Conservation (phyloP, 495 filamentous ascomycete genomes). For the Penicillium angulare region DNA sequence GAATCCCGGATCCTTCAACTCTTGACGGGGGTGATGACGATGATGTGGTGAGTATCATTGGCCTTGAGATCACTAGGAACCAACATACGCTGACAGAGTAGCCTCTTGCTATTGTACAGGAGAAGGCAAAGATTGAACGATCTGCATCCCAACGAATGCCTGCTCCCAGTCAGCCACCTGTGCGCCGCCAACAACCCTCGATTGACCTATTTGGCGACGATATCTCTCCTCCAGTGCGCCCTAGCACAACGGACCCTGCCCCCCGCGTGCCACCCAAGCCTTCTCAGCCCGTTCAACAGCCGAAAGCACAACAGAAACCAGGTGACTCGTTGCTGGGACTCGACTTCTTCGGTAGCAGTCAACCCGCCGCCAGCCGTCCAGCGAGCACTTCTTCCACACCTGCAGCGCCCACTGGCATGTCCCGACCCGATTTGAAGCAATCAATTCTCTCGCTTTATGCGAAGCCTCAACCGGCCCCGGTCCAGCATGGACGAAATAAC, state of each 20-base stretch:
- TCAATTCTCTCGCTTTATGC: constrained; percentile 96
- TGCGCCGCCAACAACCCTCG: constrained; percentile 40
- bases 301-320: constrained; percentile 66
- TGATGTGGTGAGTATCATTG: constrained; percentile 58
- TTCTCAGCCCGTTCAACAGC: constrained; percentile 47
- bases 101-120: constrained; percentile 72
- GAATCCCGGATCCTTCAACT: constrained; percentile 86
- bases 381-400: constrained; percentile 66
- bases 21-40: constrained; percentile 81
- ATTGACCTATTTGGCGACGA: constrained; percentile 67
- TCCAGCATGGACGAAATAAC: constrained; percentile 55
- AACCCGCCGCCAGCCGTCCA: constrained; percentile 64
- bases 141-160: constrained; percentile 52
- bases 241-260: constrained; percentile 65
- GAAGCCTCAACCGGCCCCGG: constrained; percentile 63
- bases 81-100: constrained; percentile 30
- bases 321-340: constrained; percentile 87
- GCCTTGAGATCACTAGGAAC: not conserved
- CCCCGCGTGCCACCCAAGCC: constrained; percentile 53
- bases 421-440: constrained; percentile 91
- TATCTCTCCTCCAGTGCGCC: constrained; percentile 60
- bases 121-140: constrained; percentile 67
- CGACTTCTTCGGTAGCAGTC: constrained; percentile 81
- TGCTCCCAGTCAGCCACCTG: constrained; percentile 42
- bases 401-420: constrained; percentile 57